Conservation (phyloP, 106 monocot species). For the Alisma plantagoaquatica region DNA sequence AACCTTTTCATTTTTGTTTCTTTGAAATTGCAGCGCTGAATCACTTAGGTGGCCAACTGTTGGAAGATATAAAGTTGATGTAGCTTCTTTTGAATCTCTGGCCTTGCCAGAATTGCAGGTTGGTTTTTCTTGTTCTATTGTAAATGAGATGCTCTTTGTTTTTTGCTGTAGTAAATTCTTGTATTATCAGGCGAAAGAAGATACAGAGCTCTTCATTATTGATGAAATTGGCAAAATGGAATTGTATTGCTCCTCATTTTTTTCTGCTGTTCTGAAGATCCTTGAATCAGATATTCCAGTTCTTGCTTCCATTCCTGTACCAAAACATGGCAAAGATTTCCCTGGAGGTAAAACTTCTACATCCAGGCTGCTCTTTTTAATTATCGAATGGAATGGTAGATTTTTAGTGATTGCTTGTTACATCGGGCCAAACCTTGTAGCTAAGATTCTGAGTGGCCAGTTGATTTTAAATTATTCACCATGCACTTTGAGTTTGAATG, state of each 20-base stretch:
- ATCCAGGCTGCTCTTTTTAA: no score
- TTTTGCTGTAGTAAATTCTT: background rate
- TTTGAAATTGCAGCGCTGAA: constrained; percentile 37
- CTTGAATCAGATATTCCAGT: constrained; percentile 75
- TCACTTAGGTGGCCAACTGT: constrained; percentile 79
- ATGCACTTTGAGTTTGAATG: no score
- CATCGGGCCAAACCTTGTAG: no score
- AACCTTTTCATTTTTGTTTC: no score
- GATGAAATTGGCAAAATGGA: constrained; percentile 99
- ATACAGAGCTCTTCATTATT: constrained; percentile 72
- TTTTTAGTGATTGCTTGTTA: no score
- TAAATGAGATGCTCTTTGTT: background rate
- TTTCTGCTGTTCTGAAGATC: constrained; percentile 63
- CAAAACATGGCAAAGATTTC: constrained; percentile 60
- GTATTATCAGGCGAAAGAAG: constrained; percentile 52
- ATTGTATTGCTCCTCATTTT: constrained; percentile 69
- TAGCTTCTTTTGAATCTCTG: constrained; percentile 79
- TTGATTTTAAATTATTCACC: no score
- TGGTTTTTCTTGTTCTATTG: background rate
- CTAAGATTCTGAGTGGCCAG: no score
- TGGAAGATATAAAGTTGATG: constrained; percentile 85
- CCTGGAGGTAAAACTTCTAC: constrained; percentile 92
- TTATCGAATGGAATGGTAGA: no score
- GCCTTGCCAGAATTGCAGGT: constrained; percentile 79
- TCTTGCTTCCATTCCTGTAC: constrained; percentile 69